Evolutionary conservation across 257 asterid genomes (phyloP).

Genomic region (Nicotiana benthamiana): DNA sequence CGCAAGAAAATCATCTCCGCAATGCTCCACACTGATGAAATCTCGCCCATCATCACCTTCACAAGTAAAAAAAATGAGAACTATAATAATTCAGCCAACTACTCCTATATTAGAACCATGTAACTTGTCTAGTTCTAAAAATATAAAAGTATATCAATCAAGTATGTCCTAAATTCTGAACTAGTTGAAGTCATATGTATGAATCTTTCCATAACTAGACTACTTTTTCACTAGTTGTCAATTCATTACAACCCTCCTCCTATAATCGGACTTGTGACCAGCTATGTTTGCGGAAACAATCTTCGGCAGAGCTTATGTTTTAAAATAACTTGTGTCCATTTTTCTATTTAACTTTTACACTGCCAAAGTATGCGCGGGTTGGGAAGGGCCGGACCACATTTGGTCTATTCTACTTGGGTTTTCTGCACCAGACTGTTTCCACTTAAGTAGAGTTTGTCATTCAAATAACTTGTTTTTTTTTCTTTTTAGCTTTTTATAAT

Average conservation of each 20-base stretch:
- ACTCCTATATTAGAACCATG: not conserved
- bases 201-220: not conserved
- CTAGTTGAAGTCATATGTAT: not conserved
- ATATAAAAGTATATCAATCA: not conserved
- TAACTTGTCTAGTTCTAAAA: not conserved
- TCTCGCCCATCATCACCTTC: conserved; percentile 86
- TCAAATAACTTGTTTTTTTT: no score
- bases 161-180: not conserved
- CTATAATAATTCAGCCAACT: not conserved
- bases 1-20: conserved; percentile 88
- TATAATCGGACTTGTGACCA: not conserved
- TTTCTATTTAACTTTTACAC: not conserved
- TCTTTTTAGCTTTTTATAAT: not conserved
- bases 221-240: not conserved
- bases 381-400: no score
- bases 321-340: not conserved
- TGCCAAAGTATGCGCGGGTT: not conserved
- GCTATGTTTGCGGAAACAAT: not conserved
- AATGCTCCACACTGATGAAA: conserved; percentile 75
- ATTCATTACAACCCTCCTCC: not conserved
- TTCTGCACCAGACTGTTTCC: no score
- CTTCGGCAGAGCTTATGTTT: not conserved
- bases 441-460: no score
- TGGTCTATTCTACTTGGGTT: no score
- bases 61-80: conserved; percentile 1